Evolutionary conservation across 371 early-diverging fungal species (phyloP).

Genomic region (Syncephalastrum sp.): DNA sequence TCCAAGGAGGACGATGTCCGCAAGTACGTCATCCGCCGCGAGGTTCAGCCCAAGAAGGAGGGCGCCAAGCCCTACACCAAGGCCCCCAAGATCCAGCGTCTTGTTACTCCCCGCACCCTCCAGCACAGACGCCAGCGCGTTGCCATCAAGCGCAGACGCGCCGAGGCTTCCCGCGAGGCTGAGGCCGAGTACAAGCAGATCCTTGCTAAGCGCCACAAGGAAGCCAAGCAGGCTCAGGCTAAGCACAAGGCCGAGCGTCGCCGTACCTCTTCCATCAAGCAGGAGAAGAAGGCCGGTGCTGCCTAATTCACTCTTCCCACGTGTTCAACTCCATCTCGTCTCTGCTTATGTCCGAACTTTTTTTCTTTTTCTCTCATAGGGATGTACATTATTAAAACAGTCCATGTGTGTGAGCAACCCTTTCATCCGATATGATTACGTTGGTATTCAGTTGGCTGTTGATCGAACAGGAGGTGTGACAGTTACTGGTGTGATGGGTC

Average conservation of each 20-base stretch:
- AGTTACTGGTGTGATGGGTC: neutral
- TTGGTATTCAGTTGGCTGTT: neutral
- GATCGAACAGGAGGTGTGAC: neutral
- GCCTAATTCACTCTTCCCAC: slow-evolving; percentile 31
- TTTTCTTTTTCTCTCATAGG: neutral
- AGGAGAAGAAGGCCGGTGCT: slow-evolving; percentile 27
- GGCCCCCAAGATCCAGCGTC: slow-evolving; percentile 95
- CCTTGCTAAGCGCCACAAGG: slow-evolving; percentile 90
- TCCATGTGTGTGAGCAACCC: slow-evolving; percentile 4
- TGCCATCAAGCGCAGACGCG: slow-evolving; percentile 82
- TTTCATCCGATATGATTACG: neutral
- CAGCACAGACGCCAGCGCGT: slow-evolving; percentile 89
- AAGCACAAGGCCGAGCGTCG: slow-evolving; percentile 67
- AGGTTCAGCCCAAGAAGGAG: slow-evolving; percentile 84
- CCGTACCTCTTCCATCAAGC: slow-evolving; percentile 54
- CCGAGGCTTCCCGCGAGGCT: slow-evolving; percentile 79
- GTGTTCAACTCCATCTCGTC: slow-evolving; percentile 3
- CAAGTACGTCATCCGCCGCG: slow-evolving; percentile 97
- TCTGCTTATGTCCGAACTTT: neutral
- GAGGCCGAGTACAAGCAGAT: slow-evolving; percentile 92
- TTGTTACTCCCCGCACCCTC: slow-evolving; percentile 92
- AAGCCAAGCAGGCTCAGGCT: slow-evolving; percentile 73
- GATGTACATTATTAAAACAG: neutral
- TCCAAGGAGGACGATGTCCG: slow-evolving; percentile 97
- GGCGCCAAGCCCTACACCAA: slow-evolving; percentile 93